Percentiles rank a stretch among this genome's conserved stretches.
Evolutionary conservation across 257 asterid genomes (phyloP).

Genomic region (Euphrasia confusa): DNA sequence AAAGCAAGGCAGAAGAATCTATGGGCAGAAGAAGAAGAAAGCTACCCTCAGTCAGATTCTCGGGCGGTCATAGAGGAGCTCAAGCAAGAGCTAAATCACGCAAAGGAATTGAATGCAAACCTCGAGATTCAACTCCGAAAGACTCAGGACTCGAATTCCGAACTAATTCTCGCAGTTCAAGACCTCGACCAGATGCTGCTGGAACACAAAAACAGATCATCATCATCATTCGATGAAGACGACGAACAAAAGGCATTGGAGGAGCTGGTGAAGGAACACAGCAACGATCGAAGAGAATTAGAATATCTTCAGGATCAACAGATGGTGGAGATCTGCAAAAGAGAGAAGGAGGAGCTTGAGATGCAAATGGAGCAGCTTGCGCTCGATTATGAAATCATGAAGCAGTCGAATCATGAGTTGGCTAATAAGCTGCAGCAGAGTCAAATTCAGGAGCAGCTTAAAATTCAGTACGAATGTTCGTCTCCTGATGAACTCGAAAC

Average conservation of each 20-base stretch:
- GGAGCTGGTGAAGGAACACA: slow-evolving; percentile 63
- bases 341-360: slow-evolving; percentile 82
- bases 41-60: slow-evolving; percentile 48
- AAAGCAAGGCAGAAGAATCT: slow-evolving; percentile 65
- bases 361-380: slow-evolving; percentile 97
- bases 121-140: slow-evolving; percentile 77
- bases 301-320: slow-evolving; percentile 51
- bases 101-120: slow-evolving; percentile 62
- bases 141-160: slow-evolving; percentile 86
- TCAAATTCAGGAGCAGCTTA: slow-evolving; percentile 72
- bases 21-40: slow-evolving; percentile 51
- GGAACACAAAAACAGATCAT: slow-evolving; percentile 47
- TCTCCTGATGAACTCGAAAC: slow-evolving; percentile 57
- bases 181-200: slow-evolving; percentile 86
- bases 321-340: slow-evolving; percentile 54
- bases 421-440: slow-evolving; percentile 70
- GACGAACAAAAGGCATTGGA: slow-evolving; percentile 82
- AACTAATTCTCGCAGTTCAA: slow-evolving; percentile 79
- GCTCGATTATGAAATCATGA: slow-evolving; percentile 85
- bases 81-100: slow-evolving; percentile 65
- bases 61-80: slow-evolving; percentile 61
- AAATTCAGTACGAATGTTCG: slow-evolving; percentile 77
- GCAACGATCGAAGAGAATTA: slow-evolving; percentile 38
- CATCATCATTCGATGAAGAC: slow-evolving; percentile 13
- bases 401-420: slow-evolving; percentile 83